Evolutionary conservation across 768 basidiomycete genomes (phyloP), one percentile per base, ranked within the genome.

Genomic region (Cystofilobasidium ferigula): DNA sequence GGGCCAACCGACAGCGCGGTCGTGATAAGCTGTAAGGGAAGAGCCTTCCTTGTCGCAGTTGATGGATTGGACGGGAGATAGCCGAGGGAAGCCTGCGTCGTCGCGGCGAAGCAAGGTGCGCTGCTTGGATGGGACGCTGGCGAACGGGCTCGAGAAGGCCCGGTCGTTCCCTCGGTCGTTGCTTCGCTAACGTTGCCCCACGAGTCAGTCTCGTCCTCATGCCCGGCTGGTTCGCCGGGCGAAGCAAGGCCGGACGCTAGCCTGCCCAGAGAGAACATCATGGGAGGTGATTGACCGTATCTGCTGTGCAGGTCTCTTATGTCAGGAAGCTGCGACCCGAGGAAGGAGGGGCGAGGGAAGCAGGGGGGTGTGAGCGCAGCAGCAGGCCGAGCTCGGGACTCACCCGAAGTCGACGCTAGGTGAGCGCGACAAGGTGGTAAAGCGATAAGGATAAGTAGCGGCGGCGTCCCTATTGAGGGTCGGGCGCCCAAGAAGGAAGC

Each of bases 1-100:
- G 74, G 72, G 26, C 67, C 67, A 9, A 68, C 24, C 20, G 67
- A 62, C 24, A 68, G 61, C 13, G 67, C 61, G 13, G 36, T 68
- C 13, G 61, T 57, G 43, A 68, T 62, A 43, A 68, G 48, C 54
- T 62, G 61, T 0, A 68, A 47, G 13, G 61, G 67, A 2, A 68
- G 56, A 36, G 28, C 51, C 18, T 54, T 54, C 9, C 28, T 13
- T 2, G 18, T 14, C 6, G 51, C 26, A 5, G 28, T 22, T 2
- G 51, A 20, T 2, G 51, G 13, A 14, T 2, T 18, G 3, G 51
- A 28, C 8, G 51, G 30, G 28, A 54, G 9, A 28, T 54, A 1
- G 10, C 51, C 51, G 28, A 32, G 51, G 4, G 51, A 32, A 2
- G 28, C 20, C 3, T 6, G 3, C 13, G 26, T 54, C 3, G 51